Conservation (phyloP, 305 asterid genomes). For the Fraxinus nigra region DNA sequence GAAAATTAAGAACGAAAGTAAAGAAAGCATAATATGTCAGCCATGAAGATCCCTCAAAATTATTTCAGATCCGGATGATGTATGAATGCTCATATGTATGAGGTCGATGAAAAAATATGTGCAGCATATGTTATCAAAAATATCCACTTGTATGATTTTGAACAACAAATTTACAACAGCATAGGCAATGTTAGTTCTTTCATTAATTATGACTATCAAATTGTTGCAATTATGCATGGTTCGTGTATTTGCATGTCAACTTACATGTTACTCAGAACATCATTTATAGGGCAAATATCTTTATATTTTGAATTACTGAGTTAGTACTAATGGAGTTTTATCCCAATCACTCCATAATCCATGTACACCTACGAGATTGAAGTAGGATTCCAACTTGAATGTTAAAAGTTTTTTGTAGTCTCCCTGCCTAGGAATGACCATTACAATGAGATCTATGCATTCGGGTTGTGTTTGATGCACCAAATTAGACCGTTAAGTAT, state of each 20-base stretch:
- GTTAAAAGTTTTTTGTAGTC: background rate
- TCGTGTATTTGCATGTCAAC: background rate
- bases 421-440: background rate
- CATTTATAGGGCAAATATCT: background rate
- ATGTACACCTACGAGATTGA: background rate
- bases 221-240: background rate
- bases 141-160: too few species aligned
- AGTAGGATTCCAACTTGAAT: background rate
- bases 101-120: background rate
- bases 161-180: background rate
- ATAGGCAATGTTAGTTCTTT: background rate
- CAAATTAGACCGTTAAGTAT: background rate
- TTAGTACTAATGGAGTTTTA: background rate
- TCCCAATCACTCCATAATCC: background rate
- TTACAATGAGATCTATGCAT: background rate
- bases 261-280: background rate
- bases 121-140: background rate
- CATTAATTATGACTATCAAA: background rate
- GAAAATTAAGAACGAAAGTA: conserved; percentile 40
- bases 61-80: background rate
- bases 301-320: background rate
- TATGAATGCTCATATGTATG: background rate
- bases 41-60: background rate
- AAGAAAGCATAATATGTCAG: conserved; percentile 38
- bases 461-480: background rate